Evolutionary conservation across 805 yeast genomes (phyloP), one percentile per base, ranked within the genome.

Genomic region (Candida fluviatilis): DNA sequence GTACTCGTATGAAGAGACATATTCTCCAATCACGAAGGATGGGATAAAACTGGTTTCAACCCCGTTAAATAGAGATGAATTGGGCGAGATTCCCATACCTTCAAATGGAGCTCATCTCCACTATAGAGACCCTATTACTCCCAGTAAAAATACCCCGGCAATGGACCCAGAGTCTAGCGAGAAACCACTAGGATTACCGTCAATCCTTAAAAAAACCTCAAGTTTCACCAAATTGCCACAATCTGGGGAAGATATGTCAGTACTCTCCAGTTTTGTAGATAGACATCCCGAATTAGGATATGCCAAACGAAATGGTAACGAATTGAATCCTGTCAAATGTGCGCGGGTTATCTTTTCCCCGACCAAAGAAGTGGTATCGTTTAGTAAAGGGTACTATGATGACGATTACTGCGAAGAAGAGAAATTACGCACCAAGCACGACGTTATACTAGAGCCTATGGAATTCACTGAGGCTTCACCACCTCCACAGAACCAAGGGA

Each of bases 341-440:
- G 59, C 65, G 4, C 53, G 52, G 19, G 64, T 64, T 1, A 40
- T 62, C 4, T 54, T 65, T 36, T 60, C 69, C 2, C 71, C 71
- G 7, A 54, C 61, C 19, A 61, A 60, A 32, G 57, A 56, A 34
- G 47, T 47, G 6, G 15, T 41, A 5, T 37, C 42, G 18, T 43
- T 31, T 30, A 29, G 35, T 47, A 50, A 31, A 38, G 60, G 56
- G 26, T 47, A 51, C 34, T 51, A 48, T 17, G 50, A 48, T 10
- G 45, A 38, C 6, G 38, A 42, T 3, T 40, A 30, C 8, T 37
- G 35, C 7, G 41, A 40, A 3, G 41, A 40, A 7, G 32, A 40
- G 18, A 26, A 37, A 19, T 34, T 36, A 14, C 18, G 27, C 13
- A 17, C 11, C 5, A 34, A 34, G 15, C 37, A 34, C 26, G 31